Evolutionary conservation across 495 filamentous ascomycete genomes (phyloP), one percentile per base, ranked within the genome.

Genomic region (Xylaria telfairii): DNA sequence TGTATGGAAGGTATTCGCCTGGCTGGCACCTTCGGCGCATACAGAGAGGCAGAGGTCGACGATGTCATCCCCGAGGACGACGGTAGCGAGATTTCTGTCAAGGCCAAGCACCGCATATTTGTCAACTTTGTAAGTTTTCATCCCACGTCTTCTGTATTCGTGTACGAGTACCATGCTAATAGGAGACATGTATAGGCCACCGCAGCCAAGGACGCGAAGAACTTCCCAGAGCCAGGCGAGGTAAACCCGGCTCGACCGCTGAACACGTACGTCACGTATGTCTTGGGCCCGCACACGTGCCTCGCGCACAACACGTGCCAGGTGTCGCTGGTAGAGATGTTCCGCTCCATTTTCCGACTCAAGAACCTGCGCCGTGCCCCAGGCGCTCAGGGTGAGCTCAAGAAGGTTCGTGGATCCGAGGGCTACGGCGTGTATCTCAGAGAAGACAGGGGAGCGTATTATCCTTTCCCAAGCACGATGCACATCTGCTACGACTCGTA

Each of bases 401-500:
- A 95, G 85, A 92, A 89, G 82, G 83, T 95, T 13, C 80, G 83
- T 0, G 84, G 83, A 47, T 82, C 85, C 3, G 89, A 86, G 19
- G 91, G 87, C 0, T 88, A 87, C 76, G 88, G 87, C 32, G 77
- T 89, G 32, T 96, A 94, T 73, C 85, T 97, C 82, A 87, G 88
- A 64, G 89, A 92, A 78, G 92, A 96, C 74, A 87, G 90, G 80
- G 90, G 90, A 32, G 84, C 85, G 39, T 89, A 89, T 80, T 92
- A 86, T 77, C 86, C 91, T 8, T 95, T 93, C 84, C 93, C 93
- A 0, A 89, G 87, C 34, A 90, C 87, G 81, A 88, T 89, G 86
- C 86, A 84, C 80, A 80, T 89, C 70, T 79, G 78, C 54, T 88
- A 83, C 78, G 86, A 87, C 72, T 78, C 81, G 9, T 75, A 78